These are phyloP conservation scores for Euphrasia arctica DNA, from an alignment of 305 asterid species.

Conservation along the genomic window DNA sequence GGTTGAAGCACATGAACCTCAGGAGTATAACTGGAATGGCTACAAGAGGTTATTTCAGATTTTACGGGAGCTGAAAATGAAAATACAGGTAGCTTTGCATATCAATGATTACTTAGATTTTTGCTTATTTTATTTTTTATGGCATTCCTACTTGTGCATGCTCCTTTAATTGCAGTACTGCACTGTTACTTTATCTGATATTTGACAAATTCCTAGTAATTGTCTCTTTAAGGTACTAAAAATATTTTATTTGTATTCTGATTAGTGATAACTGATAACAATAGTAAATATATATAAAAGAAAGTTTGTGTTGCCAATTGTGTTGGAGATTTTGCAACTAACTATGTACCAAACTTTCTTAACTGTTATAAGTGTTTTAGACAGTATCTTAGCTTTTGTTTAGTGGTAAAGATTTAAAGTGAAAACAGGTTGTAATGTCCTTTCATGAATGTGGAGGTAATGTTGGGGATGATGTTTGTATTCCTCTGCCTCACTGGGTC, in stretches of 20 bases:
- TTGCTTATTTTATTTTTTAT: conserved; percentile 9
- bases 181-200: conserved; percentile 2
- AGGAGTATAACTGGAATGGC: conserved; percentile 82
- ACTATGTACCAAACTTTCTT: neutral
- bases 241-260: neutral
- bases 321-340: neutral
- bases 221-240: conserved; percentile 11
- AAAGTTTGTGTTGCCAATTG: neutral
- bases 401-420: conserved; percentile 23
- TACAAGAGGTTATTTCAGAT: conserved; percentile 73
- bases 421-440: conserved; percentile 66
- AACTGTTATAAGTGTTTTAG: neutral
- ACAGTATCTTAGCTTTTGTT: conserved; percentile 10
- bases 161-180: conserved; percentile 11
- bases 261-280: neutral
- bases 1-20: conserved; percentile 84
- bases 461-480: conserved; percentile 71
- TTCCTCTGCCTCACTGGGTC: conserved; percentile 85
- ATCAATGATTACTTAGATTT: conserved; percentile 23
- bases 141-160: conserved; percentile 18
- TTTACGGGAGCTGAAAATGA: conserved; percentile 68
- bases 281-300: neutral
- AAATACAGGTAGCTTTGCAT: conserved; percentile 56
- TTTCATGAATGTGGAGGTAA: conserved; percentile 88
- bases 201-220: neutral